Base-by-base conservation (phyloP, 176 grass and related monocot species). In the Metroxylon sagu region DNA sequence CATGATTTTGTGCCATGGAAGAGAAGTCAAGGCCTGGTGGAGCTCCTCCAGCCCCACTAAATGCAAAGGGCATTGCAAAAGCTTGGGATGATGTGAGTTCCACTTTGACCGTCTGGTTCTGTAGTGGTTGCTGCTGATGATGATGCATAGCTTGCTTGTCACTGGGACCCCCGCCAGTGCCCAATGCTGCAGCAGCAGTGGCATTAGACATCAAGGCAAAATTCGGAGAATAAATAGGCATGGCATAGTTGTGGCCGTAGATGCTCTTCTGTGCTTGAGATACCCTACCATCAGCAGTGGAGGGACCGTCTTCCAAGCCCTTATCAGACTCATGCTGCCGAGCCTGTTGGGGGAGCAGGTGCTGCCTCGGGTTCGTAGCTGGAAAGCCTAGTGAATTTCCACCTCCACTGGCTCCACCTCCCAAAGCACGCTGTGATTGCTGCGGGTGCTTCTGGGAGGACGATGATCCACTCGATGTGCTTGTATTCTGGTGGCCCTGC, bases 1-100 rank as follows among this genome's bases (percentile, higher is more conserved):
- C 66, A 81, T 89, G 84, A 75, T 80, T 97, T 25, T 77, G 88
- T 16, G 75, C 79, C 76, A 92, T 57, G 19, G 84, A 75, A 52
- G 86, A 88, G 30, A 98, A 98, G 60, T 98, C 84, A 4, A 98
- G 88, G 61, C 88, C 93, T 31, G 69, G 52, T 5, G 81, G 65
- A 50, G 81, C 39, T 35, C 69, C 72, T 52, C 76, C 84, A 75
- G 80, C 67, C 64, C 81, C 78, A 25, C 65, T 75, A 56, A 84
- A 79, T 49, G 76, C 77, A 71, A 98, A 98, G 12, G 84, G 94
- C 82, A 92, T 83, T 54, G 83, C 67, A 54, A 98, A 92, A 80
- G 87, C 84, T 67, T 88, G 94, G 60, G 91, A 84, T 49, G 87
- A 75, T 3, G 67, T 68, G 53, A 92, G 69, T 74, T 98, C 93